Base-by-base conservation (phyloP, 2,329 filamentous ascomycete genomes). In the Fusarium caatingaense region DNA sequence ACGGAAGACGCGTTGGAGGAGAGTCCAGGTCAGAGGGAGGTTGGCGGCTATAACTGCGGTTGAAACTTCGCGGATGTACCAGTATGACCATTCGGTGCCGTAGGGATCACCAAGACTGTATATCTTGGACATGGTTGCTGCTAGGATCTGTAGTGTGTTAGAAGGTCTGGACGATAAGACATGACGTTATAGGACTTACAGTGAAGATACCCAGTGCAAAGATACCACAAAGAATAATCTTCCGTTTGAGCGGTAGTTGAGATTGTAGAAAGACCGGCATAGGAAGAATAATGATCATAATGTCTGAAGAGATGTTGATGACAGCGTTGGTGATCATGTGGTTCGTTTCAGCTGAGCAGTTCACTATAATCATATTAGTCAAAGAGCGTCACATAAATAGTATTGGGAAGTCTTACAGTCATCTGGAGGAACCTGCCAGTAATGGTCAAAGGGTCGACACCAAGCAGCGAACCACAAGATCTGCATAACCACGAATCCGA, bases 261-360 rank as follows among this genome's bases (percentile, higher is more conserved):
- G 87, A 82, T 25, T 81, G 80, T 5, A 85, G 58, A 30, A 89
- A 79, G 9, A 85, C 68, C 1, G 87, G 86, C 64, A 89, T 80
- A 1, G 87, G 86, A 27, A 90, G 83, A 7, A 80, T 72, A 15
- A 90, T 83, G 73, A 90, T 88, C 78, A 87, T 81, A 3, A 88
- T 48, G 66, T 90, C 88, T 6, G 86, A 87, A 5, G 84, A 83
- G 50, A 89, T 84, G 69, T 90, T 90, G 72, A 89, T 83, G 3
- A 83, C 79, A 1, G 85, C 84, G 62, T 89, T 87, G 5, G 85
- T 84, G 40, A 88, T 87, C 34, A 87, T 81, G 66, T 88, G 88
- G 64, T 87, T 80, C 11, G 84, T 79, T 13, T 85, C 83, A 0
- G 86, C 84, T 0, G 86, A 85, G 65, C 87, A 89, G 18, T 75